A percentile compares a stretch with the other conserved stretches of the same genome.
Evolutionary conservation across 1,284 basidiomycete genomes (phyloP).

Genomic region (Sphagnurus paluster): DNA sequence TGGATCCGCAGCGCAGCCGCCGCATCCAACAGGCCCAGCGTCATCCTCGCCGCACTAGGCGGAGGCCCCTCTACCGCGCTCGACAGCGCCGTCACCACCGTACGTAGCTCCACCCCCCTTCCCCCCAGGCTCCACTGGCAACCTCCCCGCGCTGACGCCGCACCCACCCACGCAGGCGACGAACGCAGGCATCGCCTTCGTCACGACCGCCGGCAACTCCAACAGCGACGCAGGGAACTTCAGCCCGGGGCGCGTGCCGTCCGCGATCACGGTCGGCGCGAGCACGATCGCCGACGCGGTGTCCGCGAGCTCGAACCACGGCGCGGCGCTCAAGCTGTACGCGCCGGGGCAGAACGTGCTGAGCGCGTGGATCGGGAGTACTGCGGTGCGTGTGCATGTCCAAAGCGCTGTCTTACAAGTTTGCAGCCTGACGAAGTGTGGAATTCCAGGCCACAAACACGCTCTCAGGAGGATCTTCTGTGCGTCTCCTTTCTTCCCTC

Average conservation of each 20-base stretch:
- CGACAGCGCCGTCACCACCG: conserved; percentile 17
- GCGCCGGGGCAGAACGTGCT: conserved; percentile 35
- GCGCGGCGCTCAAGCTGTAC: conserved; percentile 34
- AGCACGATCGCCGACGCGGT: conserved; percentile 53
- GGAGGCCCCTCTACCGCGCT: conserved; percentile 15
- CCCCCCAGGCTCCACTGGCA: background rate
- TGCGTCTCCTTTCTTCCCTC: background rate
- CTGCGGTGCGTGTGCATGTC: conserved; percentile 19
- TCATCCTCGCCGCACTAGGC: conserved; percentile 18
- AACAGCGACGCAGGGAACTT: conserved; percentile 25
- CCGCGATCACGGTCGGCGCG: conserved; percentile 67
- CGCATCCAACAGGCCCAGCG: conserved; percentile 13
- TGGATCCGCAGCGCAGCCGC: conserved; percentile 10
- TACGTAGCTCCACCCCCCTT: conserved; percentile 2
- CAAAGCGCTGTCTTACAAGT: background rate
- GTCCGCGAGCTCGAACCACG: conserved; percentile 35
- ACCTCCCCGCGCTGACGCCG: background rate
- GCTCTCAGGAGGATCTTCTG: conserved; percentile 6
- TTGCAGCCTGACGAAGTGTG: background rate
- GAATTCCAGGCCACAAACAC: background rate
- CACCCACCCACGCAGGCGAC: conserved; percentile 13
- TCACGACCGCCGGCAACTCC: conserved; percentile 28
- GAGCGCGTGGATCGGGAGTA: conserved; percentile 32
- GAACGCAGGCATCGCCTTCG: conserved; percentile 16
- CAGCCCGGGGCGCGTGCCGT: conserved; percentile 38